Conservation (phyloP, 768 basidiomycete genomes). For the Leccinum barrowsii region DNA sequence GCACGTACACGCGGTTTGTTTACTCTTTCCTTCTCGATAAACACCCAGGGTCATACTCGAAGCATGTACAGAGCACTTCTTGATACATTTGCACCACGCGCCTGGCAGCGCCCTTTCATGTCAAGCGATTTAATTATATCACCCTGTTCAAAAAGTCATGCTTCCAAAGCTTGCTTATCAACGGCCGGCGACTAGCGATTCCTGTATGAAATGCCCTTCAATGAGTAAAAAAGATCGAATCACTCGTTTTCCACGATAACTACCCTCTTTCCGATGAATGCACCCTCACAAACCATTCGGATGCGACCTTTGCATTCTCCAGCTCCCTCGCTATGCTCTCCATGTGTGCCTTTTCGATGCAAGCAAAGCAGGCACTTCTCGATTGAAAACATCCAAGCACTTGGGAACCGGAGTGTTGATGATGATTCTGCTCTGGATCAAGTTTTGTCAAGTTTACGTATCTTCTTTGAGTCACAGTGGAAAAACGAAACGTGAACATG, state of each 20-base stretch:
- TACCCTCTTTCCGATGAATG: neutral
- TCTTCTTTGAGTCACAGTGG: neutral
- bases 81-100: neutral
- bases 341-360: constrained; percentile 38
- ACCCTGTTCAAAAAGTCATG: no score
- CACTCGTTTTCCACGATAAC: neutral
- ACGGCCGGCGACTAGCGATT: no score
- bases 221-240: neutral
- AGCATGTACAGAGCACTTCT: neutral
- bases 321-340: constrained; percentile 44
- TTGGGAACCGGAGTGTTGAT: constrained; percentile 26
- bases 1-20: neutral
- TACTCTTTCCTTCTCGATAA: neutral
- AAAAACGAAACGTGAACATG: neutral
- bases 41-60: no score
- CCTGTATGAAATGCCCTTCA: neutral
- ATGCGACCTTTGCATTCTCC: constrained; percentile 9
- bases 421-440: constrained; percentile 17
- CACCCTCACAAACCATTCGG: neutral
- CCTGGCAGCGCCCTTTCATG: neutral
- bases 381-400: constrained; percentile 39
- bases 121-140: no score
- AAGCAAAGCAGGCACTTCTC: constrained; percentile 35
- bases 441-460: constrained; percentile 27
- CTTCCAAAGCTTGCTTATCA: no score